Percentiles rank a stretch among this genome's conserved stretches.
These are phyloP conservation scores for Eutypa lata DNA, from an alignment of 2,329 filamentous ascomycete species.

Conservation along the genomic window DNA sequence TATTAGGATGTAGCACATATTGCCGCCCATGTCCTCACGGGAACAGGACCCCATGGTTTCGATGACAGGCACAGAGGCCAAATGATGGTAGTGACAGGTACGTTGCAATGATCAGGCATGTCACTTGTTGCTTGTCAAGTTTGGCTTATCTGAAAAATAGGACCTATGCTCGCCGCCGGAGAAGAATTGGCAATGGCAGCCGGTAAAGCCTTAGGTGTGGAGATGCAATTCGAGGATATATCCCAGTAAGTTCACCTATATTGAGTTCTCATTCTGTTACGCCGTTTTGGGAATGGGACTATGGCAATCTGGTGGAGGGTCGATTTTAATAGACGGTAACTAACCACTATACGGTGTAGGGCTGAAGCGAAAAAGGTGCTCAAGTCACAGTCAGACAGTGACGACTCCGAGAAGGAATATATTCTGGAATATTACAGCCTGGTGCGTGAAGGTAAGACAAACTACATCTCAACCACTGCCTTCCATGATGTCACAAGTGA, in stretches of 20 bases:
- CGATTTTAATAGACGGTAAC: too few species aligned
- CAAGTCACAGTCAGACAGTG: conserved; percentile 31
- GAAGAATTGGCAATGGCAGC: conserved; percentile 44
- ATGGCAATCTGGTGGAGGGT: neutral
- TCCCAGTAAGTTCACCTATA: conserved; percentile 32
- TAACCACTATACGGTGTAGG: too few species aligned
- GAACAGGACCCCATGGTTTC: conserved; percentile 47
- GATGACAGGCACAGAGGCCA: conserved; percentile 49
- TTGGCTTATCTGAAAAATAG: conserved; percentile 26
- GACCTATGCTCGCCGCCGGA: conserved; percentile 43
- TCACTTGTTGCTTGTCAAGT: neutral
- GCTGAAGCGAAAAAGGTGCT: conserved; percentile 31
- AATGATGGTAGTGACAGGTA: conserved; percentile 48
- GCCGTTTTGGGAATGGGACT: neutral
- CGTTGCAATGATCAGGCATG: neutral
- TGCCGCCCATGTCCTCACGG: conserved; percentile 44
- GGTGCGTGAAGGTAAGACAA: conserved; percentile 51
- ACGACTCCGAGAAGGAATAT: conserved; percentile 42
- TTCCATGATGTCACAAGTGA: conserved; percentile 47
- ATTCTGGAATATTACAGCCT: conserved; percentile 51
- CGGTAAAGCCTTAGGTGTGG: conserved; percentile 37
- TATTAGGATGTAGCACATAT: conserved; percentile 48
- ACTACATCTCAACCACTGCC: conserved; percentile 48
- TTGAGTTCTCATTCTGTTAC: neutral
- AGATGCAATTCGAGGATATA: conserved; percentile 45